phyloP scores from a whole-genome alignment of 1,139 yeast species.

The Geotrichum bryndzae region DNA sequence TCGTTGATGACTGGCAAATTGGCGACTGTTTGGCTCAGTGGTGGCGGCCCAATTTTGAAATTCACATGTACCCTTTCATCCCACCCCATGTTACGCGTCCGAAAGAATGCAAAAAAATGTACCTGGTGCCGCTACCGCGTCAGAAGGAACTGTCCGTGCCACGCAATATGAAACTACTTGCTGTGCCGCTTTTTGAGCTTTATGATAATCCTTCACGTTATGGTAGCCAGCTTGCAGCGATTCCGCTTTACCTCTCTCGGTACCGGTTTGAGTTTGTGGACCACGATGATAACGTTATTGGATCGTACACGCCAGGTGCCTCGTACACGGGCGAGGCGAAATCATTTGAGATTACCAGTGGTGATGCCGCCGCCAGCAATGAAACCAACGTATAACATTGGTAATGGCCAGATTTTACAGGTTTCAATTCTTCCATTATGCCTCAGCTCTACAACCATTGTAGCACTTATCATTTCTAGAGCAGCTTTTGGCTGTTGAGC shows the following conservation, averaged over 20 bases:
- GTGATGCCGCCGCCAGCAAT: not conserved
- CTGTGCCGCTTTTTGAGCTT: slow-evolving; percentile 36
- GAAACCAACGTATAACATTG: not conserved
- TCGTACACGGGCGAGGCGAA: not conserved
- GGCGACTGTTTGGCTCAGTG: slow-evolving; percentile 37
- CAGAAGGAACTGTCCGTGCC: slow-evolving; percentile 31
- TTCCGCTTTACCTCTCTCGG: slow-evolving; percentile 34
- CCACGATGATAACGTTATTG: slow-evolving; percentile 28
- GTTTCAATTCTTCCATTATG: too few relatives aligned
- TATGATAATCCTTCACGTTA: slow-evolving; percentile 35
- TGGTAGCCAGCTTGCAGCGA: slow-evolving; percentile 33
- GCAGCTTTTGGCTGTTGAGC: too few relatives aligned
- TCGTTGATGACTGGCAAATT: slow-evolving; percentile 29
- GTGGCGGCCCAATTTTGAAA: slow-evolving; percentile 39
- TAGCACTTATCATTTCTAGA: too few relatives aligned
- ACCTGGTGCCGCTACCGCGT: slow-evolving; percentile 32
- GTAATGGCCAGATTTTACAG: not conserved
- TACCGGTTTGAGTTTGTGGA: slow-evolving; percentile 34
- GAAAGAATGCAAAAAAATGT: slow-evolving; percentile 36
- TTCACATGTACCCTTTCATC: slow-evolving; percentile 36
- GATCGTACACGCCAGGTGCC: slow-evolving; percentile 12
- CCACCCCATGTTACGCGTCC: slow-evolving; percentile 36
- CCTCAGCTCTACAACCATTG: too few relatives aligned
- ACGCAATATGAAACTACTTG: slow-evolving; percentile 32
- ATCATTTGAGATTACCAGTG: not conserved